Conservation (phyloP, 441 rosid species). For the Corymbia calophylla region DNA sequence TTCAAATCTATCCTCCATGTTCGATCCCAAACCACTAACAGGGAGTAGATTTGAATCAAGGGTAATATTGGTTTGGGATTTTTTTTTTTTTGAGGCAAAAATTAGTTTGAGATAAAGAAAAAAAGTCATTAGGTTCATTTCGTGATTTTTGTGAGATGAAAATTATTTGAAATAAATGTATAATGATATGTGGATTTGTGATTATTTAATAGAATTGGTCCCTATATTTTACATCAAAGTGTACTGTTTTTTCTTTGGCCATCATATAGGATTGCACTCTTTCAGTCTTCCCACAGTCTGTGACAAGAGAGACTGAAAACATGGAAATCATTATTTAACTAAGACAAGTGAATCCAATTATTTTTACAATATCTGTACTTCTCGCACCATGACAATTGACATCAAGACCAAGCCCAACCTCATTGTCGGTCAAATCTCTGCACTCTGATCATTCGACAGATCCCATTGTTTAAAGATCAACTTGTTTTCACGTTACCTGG, state of each 20-base stretch:
- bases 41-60: not conserved
- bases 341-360: not conserved
- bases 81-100: no score
- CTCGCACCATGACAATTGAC: not conserved
- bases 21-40: not conserved
- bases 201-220: no score
- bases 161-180: no score
- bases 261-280: not conserved
- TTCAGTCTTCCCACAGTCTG: not conserved
- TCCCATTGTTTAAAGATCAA: not conserved
- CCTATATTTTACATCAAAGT: not conserved
- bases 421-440: not conserved
- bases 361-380: not conserved
- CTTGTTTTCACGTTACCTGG: not conserved
- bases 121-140: no score
- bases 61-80: not conserved
- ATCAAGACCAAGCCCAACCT: not conserved
- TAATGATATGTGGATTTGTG: no score
- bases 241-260: not conserved
- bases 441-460: not conserved
- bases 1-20: not conserved
- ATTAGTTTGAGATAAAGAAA: not conserved
- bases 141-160: no score
- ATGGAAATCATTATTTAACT: no score
- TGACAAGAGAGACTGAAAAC: not conserved